These are phyloP conservation scores for Neofusicoccum cordaticola DNA, from an alignment of 2,329 filamentous ascomycete genomes.

Conservation along the genomic window DNA sequence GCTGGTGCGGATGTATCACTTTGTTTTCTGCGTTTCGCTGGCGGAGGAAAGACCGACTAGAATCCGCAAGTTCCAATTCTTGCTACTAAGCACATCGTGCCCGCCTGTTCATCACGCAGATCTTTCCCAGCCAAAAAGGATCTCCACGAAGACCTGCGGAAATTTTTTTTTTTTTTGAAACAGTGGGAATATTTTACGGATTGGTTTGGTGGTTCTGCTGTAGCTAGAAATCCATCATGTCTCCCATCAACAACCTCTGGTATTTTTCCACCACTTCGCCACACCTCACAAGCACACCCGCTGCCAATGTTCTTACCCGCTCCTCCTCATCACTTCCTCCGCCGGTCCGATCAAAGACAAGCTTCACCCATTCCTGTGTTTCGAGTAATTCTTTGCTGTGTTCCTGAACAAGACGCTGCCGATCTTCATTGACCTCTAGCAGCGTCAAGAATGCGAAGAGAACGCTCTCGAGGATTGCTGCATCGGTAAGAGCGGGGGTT, in stretches of 20 bases:
- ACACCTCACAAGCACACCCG: slow-evolving; percentile 72
- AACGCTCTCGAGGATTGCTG: slow-evolving; percentile 68
- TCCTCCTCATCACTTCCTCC: slow-evolving; percentile 60
- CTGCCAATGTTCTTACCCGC: slow-evolving; percentile 73
- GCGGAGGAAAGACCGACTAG: no score
- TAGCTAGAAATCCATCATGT: slow-evolving; percentile 45
- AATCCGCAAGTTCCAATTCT: no score
- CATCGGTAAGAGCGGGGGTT: slow-evolving; percentile 46
- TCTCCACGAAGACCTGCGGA: no score
- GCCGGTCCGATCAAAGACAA: slow-evolving; percentile 61
- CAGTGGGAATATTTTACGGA: no score
- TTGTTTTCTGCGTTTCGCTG: no score
- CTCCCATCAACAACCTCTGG: slow-evolving; percentile 72
- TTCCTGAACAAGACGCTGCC: slow-evolving; percentile 68
- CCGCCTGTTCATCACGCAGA: no score
- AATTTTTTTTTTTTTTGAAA: no score
- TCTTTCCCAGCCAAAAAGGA: no score
- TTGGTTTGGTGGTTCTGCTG: neutral
- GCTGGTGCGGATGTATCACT: no score
- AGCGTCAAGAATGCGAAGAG: slow-evolving; percentile 77
- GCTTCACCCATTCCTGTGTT: slow-evolving; percentile 79
- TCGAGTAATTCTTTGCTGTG: slow-evolving; percentile 78
- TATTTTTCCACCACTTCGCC: slow-evolving; percentile 81
- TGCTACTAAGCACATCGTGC: no score
- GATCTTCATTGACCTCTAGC: slow-evolving; percentile 76